Evolutionary conservation across 257 asterid species (phyloP).

Genomic region (Ilex aquifolium): DNA sequence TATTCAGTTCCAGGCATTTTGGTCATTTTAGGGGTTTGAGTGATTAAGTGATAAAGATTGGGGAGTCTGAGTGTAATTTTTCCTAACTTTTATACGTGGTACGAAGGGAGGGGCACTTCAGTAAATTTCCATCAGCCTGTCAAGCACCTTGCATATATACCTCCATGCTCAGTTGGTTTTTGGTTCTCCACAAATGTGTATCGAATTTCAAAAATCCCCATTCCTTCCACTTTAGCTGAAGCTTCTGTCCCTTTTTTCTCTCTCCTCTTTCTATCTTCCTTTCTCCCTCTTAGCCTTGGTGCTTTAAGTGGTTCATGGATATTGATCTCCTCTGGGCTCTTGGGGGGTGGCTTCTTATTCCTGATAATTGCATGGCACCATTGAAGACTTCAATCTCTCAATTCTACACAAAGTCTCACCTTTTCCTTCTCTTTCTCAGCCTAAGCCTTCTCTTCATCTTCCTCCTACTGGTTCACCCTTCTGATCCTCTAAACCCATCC

Average conservation of each 20-base stretch:
- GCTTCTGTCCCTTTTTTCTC: not conserved
- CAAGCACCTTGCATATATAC: not conserved
- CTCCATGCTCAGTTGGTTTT: not conserved
- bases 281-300: not conserved
- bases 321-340: not conserved
- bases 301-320: not conserved
- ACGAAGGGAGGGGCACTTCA: no score
- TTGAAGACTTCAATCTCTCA: not conserved
- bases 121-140: no score
- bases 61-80: no score
- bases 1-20: no score
- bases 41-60: no score
- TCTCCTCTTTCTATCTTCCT: not conserved
- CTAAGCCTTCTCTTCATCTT: not conserved
- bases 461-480: not conserved
- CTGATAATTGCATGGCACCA: not conserved
- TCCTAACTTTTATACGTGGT: no score
- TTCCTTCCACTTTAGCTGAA: no score
- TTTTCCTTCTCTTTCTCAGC: not conserved
- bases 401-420: not conserved
- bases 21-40: no score
- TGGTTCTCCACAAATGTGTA: not conserved
- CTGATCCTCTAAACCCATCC: not conserved
- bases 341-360: not conserved
- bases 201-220: no score